Evolutionary conservation across 352 stramenopile genomes (phyloP).

Genomic region (Elongisporangium anandrum): DNA sequence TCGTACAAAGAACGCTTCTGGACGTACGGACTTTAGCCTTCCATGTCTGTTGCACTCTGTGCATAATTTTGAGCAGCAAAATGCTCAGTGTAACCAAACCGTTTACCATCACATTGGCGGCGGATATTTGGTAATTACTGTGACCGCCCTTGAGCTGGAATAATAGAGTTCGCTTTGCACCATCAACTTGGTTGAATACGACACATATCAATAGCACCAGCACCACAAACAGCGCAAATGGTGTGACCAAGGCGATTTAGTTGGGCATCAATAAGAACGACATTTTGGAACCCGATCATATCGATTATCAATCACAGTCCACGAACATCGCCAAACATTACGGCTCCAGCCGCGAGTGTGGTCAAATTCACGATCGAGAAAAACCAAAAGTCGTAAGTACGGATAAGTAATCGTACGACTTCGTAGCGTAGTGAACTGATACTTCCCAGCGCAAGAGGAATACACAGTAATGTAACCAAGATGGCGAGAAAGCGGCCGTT

Average conservation of each 20-base stretch:
- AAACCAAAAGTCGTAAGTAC: conserved; percentile 43
- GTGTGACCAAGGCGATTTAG: conserved; percentile 10
- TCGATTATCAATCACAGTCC: conserved; percentile 17
- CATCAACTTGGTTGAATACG: conserved; percentile 16
- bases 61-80: conserved; percentile 20
- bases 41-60: conserved; percentile 13
- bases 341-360: conserved; percentile 18
- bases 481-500: conserved; percentile 9
- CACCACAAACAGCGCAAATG: conserved; percentile 11
- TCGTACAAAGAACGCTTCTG: conserved; percentile 16
- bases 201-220: conserved; percentile 8
- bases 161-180: conserved; percentile 6
- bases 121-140: conserved; percentile 10
- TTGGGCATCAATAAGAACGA: conserved; percentile 25
- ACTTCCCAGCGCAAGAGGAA: conserved; percentile 22
- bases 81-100: conserved; percentile 18
- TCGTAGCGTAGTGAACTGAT: conserved; percentile 29
- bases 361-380: conserved; percentile 22
- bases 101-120: conserved; percentile 20
- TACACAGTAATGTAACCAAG: conserved; percentile 12
- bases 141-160: conserved; percentile 13
- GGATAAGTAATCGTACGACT: conserved; percentile 20
- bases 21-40: conserved; percentile 1
- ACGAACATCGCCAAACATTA: conserved; percentile 24
- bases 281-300: conserved; percentile 26